Base-by-base conservation (phyloP, 805 yeast genomes). In the Monosporozyma servazzii region DNA sequence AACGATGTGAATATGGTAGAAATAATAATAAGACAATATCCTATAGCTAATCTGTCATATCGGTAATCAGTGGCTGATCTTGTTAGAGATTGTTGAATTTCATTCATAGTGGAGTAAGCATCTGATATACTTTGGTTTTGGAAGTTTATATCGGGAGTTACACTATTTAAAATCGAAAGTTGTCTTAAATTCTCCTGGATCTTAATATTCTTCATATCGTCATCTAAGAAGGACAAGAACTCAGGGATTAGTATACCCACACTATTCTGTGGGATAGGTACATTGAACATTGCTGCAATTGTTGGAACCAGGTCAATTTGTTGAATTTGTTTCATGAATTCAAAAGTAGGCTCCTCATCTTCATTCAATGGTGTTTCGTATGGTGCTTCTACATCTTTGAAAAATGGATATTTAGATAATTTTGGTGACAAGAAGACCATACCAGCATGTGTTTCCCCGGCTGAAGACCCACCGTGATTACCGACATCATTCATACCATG, bases 401-500 rank as follows among this genome's bases (percentile, higher is more conserved):
- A 63, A 18, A 43, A 50, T 4, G 67, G 65, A 11, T 63, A 56
- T 1, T 59, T 51, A 47, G 69, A 56, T 51, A 89, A 76, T 57
- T 76, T 76, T 8, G 83, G 79, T 0, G 96, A 84, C 0, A 86
- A 70, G 43, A 91, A 75, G 1, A 81, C 70, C 61, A 93, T 60
- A 0, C 85, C 97, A 1, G 99, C 84, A 15, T 89, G 85, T 0
- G 97, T 91, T 66, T 93, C 99, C 1, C 96, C 96, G 0, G 75
- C 64, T 3, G 96, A 86, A 0, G 97, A 87, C 1, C 98, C 99
- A 7, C 99, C 99, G 65, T 93, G 98, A 60, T 90, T 91, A 1
- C 97, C 97, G 3, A 85, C 79, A 49, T 89, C 95, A 62, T 89
- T 89, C 97, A 90, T 90, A 3, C 97, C 98, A 66, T 90, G 98